Evolutionary conservation across 805 yeast species (phyloP), one percentile per base, ranked within the genome.

Genomic region (Priceomyces carsonii): DNA sequence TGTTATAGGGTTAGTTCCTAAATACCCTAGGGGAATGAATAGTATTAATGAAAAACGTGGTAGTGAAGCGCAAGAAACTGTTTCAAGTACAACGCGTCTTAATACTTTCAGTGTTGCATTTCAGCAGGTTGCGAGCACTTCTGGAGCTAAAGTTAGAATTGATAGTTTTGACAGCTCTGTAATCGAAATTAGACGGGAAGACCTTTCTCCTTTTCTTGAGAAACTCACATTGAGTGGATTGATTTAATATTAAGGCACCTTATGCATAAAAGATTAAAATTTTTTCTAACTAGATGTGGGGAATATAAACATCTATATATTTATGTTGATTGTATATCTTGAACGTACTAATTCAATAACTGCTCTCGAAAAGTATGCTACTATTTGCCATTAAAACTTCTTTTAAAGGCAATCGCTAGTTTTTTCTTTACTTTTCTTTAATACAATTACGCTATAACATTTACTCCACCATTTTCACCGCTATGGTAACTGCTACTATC

Each of bases 131-230:
- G 93, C 97, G 1, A 73, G 71, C 29, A 77, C 77, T 14, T 85
- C 95, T 5, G 91, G 89, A 26, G 96, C 97, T 3, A 80, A 85
- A 48, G 89, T 89, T 13, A 75, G 91, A 50, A 85, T 93, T 43
- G 98, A 93, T 57, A 88, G 95, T 52, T 93, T 93, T 61, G 98
- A 93, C 56, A 85, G 95, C 44, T 80, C 97, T 3, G 86, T 93
- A 15, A 88, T 93, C 28, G 97, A 93, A 62, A 81, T 93, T 27
- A 66, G 87, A 40, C 83, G 81, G 52, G 96, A 90, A 32, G 99
- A 93, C 56, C 66, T 93, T 43, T 71, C 88, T 4, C 86, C 95
- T 32, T 93, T 93, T 53, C 62, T 93, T 42, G 98, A 93, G 55
- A 78, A 79, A 39, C 65, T 91, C 42, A 86, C 95, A 8, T 57